These are phyloP conservation scores for Diplodia corticola DNA, from an alignment of 2,329 filamentous ascomycete species.

Conservation along the genomic window DNA sequence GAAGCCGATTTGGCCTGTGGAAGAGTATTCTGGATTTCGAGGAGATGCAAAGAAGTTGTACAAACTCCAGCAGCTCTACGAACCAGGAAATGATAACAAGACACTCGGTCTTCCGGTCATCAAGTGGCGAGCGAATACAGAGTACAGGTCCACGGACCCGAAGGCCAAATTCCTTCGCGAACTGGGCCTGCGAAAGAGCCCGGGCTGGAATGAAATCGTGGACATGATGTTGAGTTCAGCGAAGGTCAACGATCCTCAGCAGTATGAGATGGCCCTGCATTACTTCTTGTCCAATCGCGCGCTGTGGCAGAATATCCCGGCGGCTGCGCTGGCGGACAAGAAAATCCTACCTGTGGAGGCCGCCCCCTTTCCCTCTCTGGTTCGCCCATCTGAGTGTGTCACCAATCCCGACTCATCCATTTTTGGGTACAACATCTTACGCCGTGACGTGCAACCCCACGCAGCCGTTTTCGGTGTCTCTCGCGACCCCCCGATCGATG, in stretches of 20 bases:
- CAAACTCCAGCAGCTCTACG: conserved; percentile 39
- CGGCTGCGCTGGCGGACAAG: conserved; percentile 9
- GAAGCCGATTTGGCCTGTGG: conserved; percentile 42
- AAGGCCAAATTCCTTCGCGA: conserved; percentile 41
- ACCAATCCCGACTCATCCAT: conserved; percentile 75
- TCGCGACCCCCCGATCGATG: conserved; percentile 74
- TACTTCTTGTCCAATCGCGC: conserved; percentile 19
- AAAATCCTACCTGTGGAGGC: conserved; percentile 16
- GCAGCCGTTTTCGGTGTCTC: conserved; percentile 83
- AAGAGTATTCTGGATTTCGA: conserved; percentile 21
- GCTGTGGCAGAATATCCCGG: conserved; percentile 10
- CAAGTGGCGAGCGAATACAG: conserved; percentile 37
- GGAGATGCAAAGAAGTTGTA: conserved; percentile 35
- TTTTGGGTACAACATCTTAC: conserved; percentile 78
- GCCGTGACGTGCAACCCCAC: conserved; percentile 74
- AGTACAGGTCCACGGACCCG: conserved; percentile 16
- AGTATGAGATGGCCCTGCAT: conserved; percentile 12
- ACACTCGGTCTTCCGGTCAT: conserved; percentile 68
- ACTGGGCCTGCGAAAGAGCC: conserved; percentile 13
- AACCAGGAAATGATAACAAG: conserved; percentile 36
- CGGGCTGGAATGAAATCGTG: conserved; percentile 12
- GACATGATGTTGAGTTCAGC: conserved; percentile 14
- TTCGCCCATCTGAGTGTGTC: conserved; percentile 75
- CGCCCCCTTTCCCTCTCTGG: conserved; percentile 60
- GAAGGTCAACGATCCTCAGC: background rate